phyloP scores from a whole-genome alignment of 441 rosid species.

The Dalechampia spathulata region DNA sequence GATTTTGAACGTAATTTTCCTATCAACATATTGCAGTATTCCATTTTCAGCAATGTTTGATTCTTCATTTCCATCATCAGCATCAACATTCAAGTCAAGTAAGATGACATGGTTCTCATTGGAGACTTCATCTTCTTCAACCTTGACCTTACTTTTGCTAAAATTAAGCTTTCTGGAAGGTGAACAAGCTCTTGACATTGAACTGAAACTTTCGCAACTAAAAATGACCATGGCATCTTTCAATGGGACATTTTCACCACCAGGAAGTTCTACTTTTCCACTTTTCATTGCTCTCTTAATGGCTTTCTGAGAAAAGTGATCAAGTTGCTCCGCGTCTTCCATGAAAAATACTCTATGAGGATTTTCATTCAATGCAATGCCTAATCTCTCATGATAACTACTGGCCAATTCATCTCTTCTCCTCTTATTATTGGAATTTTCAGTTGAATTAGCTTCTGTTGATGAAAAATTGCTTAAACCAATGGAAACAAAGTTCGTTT shows the following conservation, averaged over 20 bases:
- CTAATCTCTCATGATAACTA: constrained; percentile 34
- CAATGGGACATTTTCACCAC: constrained; percentile 43
- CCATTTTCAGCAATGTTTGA: constrained; percentile 18
- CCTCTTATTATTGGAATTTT: constrained; percentile 33
- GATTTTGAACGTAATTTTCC: too few relatives aligned
- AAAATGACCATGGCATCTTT: constrained; percentile 58
- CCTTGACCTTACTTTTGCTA: constrained; percentile 12
- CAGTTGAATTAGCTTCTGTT: constrained; percentile 18
- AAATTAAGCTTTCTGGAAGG: constrained; percentile 17
- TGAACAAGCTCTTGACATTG: constrained; percentile 28
- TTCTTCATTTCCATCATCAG: constrained; percentile 21
- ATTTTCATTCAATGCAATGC: constrained; percentile 56
- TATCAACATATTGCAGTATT: constrained; percentile 26
- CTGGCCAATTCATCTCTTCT: constrained; percentile 29
- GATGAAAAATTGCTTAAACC: constrained; percentile 27
- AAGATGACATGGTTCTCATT: constrained; percentile 13
- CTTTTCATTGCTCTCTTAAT: constrained; percentile 38
- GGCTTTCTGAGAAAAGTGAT: constrained; percentile 24
- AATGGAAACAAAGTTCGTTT: constrained; percentile 31
- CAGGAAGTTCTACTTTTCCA: constrained; percentile 34
- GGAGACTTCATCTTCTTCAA: constrained; percentile 3
- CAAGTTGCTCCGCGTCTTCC: constrained; percentile 45
- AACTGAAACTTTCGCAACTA: constrained; percentile 32
- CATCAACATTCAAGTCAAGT: constrained; percentile 53
- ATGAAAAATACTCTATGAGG: constrained; percentile 60